A percentile compares a stretch with the other conserved stretches of the same genome.
These are phyloP conservation scores for Tricholoma saponaceum DNA, from an alignment of 768 basidiomycete species.

Conservation along the genomic window DNA sequence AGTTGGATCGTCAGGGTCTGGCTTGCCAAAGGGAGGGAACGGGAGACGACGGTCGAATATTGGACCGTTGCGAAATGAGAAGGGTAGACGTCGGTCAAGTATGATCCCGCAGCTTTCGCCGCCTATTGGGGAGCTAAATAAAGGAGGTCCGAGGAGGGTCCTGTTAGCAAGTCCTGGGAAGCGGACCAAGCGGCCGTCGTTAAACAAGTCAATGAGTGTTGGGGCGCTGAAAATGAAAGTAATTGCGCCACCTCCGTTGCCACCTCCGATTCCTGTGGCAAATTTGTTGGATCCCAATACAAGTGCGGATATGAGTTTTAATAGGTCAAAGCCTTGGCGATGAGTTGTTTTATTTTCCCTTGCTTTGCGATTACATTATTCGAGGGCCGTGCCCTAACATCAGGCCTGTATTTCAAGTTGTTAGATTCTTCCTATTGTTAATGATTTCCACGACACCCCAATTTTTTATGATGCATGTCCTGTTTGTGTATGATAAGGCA, in stretches of 20 bases:
- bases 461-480: slow-evolving; percentile 14
- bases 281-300: slow-evolving; percentile 36
- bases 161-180: slow-evolving; percentile 54
- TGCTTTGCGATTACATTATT: slow-evolving; percentile 6
- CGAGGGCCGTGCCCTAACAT: slow-evolving; percentile 11
- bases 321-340: slow-evolving; percentile 52
- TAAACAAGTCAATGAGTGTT: slow-evolving; percentile 38
- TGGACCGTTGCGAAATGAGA: slow-evolving; percentile 73
- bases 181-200: slow-evolving; percentile 52
- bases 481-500: slow-evolving; percentile 9
- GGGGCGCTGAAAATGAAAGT: slow-evolving; percentile 27
- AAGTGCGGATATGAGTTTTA: slow-evolving; percentile 48
- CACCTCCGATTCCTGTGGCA: slow-evolving; percentile 24
- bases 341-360: slow-evolving; percentile 25
- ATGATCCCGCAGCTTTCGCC: slow-evolving; percentile 69
- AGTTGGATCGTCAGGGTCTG: slow-evolving; percentile 13
- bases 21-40: slow-evolving; percentile 26
- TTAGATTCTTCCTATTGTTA: slow-evolving; percentile 8
- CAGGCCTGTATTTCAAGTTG: slow-evolving; percentile 11
- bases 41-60: slow-evolving; percentile 67
- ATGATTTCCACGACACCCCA: too few species aligned
- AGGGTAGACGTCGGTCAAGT: slow-evolving; percentile 71
- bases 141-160: slow-evolving; percentile 29
- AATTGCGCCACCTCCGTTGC: slow-evolving; percentile 9
- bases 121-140: slow-evolving; percentile 33